These are phyloP conservation scores for Entonaema liquescens DNA, from an alignment of 495 filamentous ascomycete genomes.

Conservation along the genomic window DNA sequence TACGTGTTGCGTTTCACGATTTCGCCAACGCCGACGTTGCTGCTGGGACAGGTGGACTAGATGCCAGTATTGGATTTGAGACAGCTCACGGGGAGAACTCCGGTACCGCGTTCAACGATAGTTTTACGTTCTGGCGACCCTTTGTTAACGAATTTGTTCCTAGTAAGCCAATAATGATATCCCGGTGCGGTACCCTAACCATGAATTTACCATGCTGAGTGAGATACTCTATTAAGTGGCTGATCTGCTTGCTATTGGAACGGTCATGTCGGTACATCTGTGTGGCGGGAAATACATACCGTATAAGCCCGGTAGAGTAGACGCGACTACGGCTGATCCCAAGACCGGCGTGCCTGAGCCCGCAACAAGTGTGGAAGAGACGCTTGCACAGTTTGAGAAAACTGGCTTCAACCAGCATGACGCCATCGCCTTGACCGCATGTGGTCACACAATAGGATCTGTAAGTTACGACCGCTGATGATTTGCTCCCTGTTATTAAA, in stretches of 20 bases:
- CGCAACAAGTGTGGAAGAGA: slow-evolving; percentile 51
- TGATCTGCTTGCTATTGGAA: slow-evolving; percentile 58
- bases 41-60: slow-evolving; percentile 56
- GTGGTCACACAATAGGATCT: slow-evolving; percentile 62
- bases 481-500: no score
- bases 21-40: slow-evolving; percentile 58
- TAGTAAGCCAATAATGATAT: slow-evolving; percentile 34
- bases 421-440: slow-evolving; percentile 60
- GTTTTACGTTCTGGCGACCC: slow-evolving; percentile 53
- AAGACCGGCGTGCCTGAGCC: slow-evolving; percentile 58
- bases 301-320: slow-evolving; percentile 56
- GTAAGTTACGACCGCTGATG: slow-evolving; percentile 16
- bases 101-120: slow-evolving; percentile 57
- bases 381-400: slow-evolving; percentile 53
- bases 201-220: slow-evolving; percentile 10
- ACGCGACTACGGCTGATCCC: slow-evolving; percentile 56
- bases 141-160: slow-evolving; percentile 46
- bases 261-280: slow-evolving; percentile 54
- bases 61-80: slow-evolving; percentile 61
- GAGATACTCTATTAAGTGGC: slow-evolving; percentile 50
- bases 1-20: slow-evolving; percentile 63
- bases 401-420: slow-evolving; percentile 56
- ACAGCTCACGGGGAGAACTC: slow-evolving; percentile 53
- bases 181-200: background rate
- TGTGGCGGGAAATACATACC: slow-evolving; percentile 60